Percentiles rank a stretch among this genome's conserved stretches.
Conservation (phyloP, 768 basidiomycete species). For the Dentipellis sp. region DNA sequence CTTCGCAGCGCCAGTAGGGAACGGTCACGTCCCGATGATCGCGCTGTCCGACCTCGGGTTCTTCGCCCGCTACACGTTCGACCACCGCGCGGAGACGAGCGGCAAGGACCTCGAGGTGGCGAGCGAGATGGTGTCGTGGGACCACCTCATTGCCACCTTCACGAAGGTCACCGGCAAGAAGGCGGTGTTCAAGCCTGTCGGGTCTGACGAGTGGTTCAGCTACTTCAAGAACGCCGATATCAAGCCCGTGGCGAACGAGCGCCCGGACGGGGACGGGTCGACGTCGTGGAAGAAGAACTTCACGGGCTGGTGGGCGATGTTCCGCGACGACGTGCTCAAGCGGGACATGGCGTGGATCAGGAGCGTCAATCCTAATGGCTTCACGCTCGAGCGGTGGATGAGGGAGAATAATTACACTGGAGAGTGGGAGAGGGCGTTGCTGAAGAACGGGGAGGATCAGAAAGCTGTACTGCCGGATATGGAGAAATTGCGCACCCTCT, state of each 20-base stretch:
- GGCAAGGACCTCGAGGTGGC: constrained; percentile 18
- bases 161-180: constrained; percentile 17
- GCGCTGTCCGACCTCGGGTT: constrained; percentile 21
- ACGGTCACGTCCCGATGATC: constrained; percentile 18
- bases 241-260: constrained; percentile 15
- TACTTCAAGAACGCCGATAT: constrained; percentile 9
- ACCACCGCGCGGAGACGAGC: constrained; percentile 16
- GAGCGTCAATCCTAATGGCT: constrained; percentile 26
- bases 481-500: no score
- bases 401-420: neutral
- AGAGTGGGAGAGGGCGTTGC: neutral
- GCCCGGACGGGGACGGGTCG: constrained; percentile 3
- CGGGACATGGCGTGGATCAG: constrained; percentile 36
- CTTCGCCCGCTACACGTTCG: constrained; percentile 20
- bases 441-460: neutral
- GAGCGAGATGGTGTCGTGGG: constrained; percentile 15
- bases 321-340: constrained; percentile 33
- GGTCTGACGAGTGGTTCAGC: constrained; percentile 16
- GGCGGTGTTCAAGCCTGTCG: constrained; percentile 11
- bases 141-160: constrained; percentile 17
- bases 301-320: constrained; percentile 32
- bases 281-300: constrained; percentile 28
- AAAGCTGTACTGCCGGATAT: neutral
- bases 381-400: constrained; percentile 18
- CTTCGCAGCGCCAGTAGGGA: constrained; percentile 18